Evolutionary conservation across 805 yeast species (phyloP), one percentile per base, ranked within the genome.

Genomic region (Metschnikowia borealis): DNA sequence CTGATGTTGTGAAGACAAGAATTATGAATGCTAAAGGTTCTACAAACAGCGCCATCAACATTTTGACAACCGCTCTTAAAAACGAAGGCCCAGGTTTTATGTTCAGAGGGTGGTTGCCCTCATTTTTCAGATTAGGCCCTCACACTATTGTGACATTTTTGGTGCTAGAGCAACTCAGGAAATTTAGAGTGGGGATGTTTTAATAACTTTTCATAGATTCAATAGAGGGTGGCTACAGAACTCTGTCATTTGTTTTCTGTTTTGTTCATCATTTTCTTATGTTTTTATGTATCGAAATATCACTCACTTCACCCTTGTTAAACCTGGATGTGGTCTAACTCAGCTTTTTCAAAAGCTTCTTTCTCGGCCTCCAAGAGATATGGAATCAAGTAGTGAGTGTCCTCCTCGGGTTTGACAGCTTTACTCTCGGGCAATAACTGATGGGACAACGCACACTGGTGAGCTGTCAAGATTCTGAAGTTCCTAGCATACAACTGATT

Each of bases 341-440:
- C 94, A 55, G 79, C 84, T 75, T 85, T 89, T 79, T 94, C 99
- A 57, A 80, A 77, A 45, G 84, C 85, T 72, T 89, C 97, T 62
- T 88, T 89, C 78, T 94, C 98, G 54, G 92, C 95, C 78, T 94
- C 97, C 65, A 91, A 80, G 55, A 94, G 76, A 77, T 87, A 87
- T 61, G 97, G 97, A 53, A 87, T 72, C 66, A 94, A 79, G 76
- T 90, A 91, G 61, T 87, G 87, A 51, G 73, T 71, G 70, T 89
- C 96, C 55, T 92, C 92, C 65, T 83, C 88, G 31, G 89, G 81
- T 69, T 83, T 81, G 55, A 88, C 76, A 62, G 85, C 86, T 73
- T 92, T 85, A 64, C 80, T 79, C 55, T 81, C 78, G 63, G 98
- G 96, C 63, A 94, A 80, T 54, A 94, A 72, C 64, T 87, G 90